Evolutionary conservation across 768 basidiomycete genomes (phyloP).

Genomic region (Hericium coralloides): DNA sequence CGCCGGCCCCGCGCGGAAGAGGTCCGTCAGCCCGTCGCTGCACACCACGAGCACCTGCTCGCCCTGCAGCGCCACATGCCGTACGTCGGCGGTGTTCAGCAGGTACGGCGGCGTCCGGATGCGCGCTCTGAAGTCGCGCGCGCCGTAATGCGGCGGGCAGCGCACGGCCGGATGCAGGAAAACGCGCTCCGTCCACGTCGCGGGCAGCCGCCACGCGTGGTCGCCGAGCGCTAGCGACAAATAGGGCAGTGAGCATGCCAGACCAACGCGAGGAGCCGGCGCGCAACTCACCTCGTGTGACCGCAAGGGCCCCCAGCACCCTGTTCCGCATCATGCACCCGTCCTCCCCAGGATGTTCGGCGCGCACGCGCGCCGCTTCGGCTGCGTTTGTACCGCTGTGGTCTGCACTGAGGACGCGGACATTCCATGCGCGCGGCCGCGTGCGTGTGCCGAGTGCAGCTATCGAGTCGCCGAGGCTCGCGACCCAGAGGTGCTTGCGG

Average conservation of each 20-base stretch:
- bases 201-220: slow-evolving; percentile 43
- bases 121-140: slow-evolving; percentile 35
- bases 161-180: slow-evolving; percentile 34
- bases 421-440: slow-evolving; percentile 27
- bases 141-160: slow-evolving; percentile 26
- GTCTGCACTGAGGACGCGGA: slow-evolving; percentile 33
- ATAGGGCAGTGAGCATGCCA: too few species aligned
- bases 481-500: slow-evolving; percentile 41
- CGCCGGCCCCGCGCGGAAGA: slow-evolving; percentile 26
- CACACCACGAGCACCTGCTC: slow-evolving; percentile 36
- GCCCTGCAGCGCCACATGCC: slow-evolving; percentile 26
- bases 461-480: slow-evolving; percentile 47
- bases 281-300: slow-evolving; percentile 38
- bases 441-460: slow-evolving; percentile 37
- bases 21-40: slow-evolving; percentile 43
- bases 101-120: slow-evolving; percentile 48
- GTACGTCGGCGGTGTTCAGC: slow-evolving; percentile 34
- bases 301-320: slow-evolving; percentile 46
- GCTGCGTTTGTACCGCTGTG: slow-evolving; percentile 39
- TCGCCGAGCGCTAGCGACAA: slow-evolving; percentile 40
- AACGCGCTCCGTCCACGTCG: slow-evolving; percentile 35
- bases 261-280: too few species aligned
- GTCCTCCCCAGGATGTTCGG: slow-evolving; percentile 37
- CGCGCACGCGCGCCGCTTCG: slow-evolving; percentile 32
- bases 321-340: slow-evolving; percentile 36